Evolutionary conservation across 805 yeast genomes (phyloP).

Genomic region (Pichia exigua): DNA sequence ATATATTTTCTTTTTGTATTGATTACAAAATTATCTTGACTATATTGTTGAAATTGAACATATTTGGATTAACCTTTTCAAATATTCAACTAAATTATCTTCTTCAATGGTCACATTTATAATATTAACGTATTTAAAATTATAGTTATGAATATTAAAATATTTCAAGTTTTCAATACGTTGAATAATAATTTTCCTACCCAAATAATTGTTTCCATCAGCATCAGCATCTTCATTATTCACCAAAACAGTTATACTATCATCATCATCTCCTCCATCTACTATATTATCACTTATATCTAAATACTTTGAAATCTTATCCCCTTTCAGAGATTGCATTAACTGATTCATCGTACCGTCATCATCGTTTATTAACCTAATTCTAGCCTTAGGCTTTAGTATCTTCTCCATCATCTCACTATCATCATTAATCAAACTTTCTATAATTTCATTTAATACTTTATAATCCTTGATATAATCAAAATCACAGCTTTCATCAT

Average conservation of each 20-base stretch:
- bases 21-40: background rate
- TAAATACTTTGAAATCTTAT: background rate
- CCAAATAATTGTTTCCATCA: background rate
- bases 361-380: background rate
- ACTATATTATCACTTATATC: background rate
- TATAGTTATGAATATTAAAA: slow-evolving; percentile 3
- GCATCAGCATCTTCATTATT: background rate
- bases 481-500: background rate
- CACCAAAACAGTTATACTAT: background rate
- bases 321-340: background rate
- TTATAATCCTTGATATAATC: background rate
- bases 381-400: background rate
- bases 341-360: background rate
- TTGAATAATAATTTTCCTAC: background rate
- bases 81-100: background rate
- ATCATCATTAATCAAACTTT: background rate
- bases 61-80: background rate
- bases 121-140: slow-evolving; percentile 3
- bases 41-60: background rate
- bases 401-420: background rate
- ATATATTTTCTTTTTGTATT: background rate
- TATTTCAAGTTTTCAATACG: slow-evolving; percentile 1
- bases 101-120: slow-evolving; percentile 1
- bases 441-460: background rate
- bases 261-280: background rate